These are phyloP conservation scores for Asclepias syriaca DNA, from an alignment of 257 asterid genomes.

Conservation along the genomic window DNA sequence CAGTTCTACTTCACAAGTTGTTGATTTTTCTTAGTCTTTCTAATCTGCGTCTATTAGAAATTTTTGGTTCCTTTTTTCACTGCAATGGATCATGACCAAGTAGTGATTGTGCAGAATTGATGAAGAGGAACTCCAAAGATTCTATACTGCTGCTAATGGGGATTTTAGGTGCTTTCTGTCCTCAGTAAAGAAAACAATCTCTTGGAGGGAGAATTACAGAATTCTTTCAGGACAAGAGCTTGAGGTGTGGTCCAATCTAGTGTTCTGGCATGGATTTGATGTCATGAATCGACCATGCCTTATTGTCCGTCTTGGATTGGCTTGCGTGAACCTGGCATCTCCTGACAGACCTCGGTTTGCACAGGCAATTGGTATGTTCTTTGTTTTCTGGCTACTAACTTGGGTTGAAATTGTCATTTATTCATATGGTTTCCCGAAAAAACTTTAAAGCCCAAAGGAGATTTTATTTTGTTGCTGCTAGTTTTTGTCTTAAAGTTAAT, in stretches of 20 bases:
- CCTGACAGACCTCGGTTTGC: constrained; percentile 70
- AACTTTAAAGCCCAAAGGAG: neutral
- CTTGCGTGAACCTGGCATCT: constrained; percentile 62
- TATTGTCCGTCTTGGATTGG: constrained; percentile 81
- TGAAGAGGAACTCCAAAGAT: constrained; percentile 67
- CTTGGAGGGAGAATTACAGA: constrained; percentile 86
- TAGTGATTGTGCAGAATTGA: constrained; percentile 50
- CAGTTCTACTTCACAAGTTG: neutral
- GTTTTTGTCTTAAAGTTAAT: neutral
- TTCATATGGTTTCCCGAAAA: neutral
- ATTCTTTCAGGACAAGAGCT: constrained; percentile 79
- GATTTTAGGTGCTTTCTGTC: constrained; percentile 50
- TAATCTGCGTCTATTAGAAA: neutral
- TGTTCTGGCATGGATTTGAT: constrained; percentile 96
- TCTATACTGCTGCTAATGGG: constrained; percentile 69
- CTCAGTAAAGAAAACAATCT: constrained; percentile 73
- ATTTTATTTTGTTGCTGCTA: neutral
- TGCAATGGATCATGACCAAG: constrained; percentile 31
- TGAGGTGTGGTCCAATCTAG: constrained; percentile 77
- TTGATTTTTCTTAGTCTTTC: neutral
- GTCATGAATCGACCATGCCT: constrained; percentile 64
- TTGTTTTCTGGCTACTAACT: constrained; percentile 1
- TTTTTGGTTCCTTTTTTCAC: constrained; percentile 12
- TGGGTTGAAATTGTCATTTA: neutral
- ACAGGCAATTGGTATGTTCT: constrained; percentile 86